Conservation (phyloP, 352 stramenopile species). For the Phytopythium delawarense region DNA sequence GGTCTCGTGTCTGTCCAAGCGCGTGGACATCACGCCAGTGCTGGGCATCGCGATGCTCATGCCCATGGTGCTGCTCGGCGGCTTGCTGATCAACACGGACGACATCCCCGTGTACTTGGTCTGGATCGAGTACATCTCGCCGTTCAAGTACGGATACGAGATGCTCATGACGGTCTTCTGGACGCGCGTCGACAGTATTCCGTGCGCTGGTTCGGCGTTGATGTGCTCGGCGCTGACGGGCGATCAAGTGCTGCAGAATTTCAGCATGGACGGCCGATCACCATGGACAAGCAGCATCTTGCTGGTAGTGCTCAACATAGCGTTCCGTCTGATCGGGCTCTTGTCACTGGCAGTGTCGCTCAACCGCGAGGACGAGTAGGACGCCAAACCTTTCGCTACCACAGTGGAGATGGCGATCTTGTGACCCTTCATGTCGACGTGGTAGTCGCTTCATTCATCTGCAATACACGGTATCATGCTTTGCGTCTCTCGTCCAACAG, state of each 20-base stretch:
- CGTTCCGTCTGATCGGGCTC: constrained; percentile 28
- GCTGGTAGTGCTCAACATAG: constrained; percentile 21
- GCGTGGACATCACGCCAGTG: constrained; percentile 19
- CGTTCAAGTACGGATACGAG: constrained; percentile 33
- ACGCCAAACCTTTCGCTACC: neutral
- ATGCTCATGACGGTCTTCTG: constrained; percentile 27
- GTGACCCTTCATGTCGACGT: constrained; percentile 14
- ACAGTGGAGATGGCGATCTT: constrained; percentile 27
- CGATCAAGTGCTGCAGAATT: constrained; percentile 23
- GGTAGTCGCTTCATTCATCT: neutral
- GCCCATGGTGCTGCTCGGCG: constrained; percentile 31
- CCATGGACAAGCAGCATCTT: constrained; percentile 16
- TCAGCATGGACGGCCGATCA: constrained; percentile 18
- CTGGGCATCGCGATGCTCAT: constrained; percentile 22
- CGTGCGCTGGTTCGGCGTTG: constrained; percentile 11
- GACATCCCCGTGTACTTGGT: constrained; percentile 24
- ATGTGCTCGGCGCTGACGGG: constrained; percentile 18
- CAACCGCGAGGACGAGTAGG: constrained; percentile 5
- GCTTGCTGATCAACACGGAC: constrained; percentile 27
- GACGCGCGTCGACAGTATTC: constrained; percentile 14
- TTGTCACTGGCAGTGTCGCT: constrained; percentile 12
- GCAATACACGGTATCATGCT: neutral
- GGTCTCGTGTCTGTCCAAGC: constrained; percentile 21
- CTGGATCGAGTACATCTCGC: constrained; percentile 30
- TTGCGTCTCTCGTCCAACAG: constrained; percentile 1